Base-by-base conservation (phyloP, 2,329 filamentous ascomycete species). In the Alternaria novae-zelandiae region DNA sequence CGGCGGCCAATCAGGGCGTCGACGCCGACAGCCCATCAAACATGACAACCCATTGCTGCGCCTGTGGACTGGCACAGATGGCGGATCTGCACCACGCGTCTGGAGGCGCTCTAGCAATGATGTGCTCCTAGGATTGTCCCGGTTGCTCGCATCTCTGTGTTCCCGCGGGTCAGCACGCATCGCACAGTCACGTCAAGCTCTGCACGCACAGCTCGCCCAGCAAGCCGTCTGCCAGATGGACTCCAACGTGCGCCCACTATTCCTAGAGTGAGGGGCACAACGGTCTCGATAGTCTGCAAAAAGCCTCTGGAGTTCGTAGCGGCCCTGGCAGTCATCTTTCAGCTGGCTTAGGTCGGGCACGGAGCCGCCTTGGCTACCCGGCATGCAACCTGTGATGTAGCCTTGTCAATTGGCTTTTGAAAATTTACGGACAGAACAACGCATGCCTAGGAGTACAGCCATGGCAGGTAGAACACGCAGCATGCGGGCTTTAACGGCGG, bases 71-170 rank as follows among this genome's bases (percentile, higher is more conserved):
- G 60, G 59, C 55, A 55, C 50, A 55, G 57, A 63, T 63, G 66
- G 57, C 65, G 63, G 62, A 65, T 61, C 56, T 66, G 67, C 65
- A 72, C 68, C 57, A 71, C 61, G 66, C 67, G 64, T 63, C 65
- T 65, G 57, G 64, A 51, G 61, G 54, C 51, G 69, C 68, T 63
- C 57, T 66, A 65, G 64, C 68, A 68, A 56, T 64, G 70, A 74
- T 72, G 65, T 67, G 51, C 65, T 59, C 57, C 75, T 65, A 70
- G 73, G 74, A 74, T 77, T 60, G 70, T 49, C 36, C 72, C 71
- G 68, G 72, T 59, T 65, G 54, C 69, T 64, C 66, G 70, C 74
- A 70, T 73, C 56, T 67, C 59, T 68, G 64, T 60, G 41, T 41
- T 46, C 65, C 61, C 63, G 65, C 63, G 57, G 59, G 68, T 60